Evolutionary conservation across 495 filamentous ascomycete species (phyloP).

Genomic region (Polyplosphaeria fusca): DNA sequence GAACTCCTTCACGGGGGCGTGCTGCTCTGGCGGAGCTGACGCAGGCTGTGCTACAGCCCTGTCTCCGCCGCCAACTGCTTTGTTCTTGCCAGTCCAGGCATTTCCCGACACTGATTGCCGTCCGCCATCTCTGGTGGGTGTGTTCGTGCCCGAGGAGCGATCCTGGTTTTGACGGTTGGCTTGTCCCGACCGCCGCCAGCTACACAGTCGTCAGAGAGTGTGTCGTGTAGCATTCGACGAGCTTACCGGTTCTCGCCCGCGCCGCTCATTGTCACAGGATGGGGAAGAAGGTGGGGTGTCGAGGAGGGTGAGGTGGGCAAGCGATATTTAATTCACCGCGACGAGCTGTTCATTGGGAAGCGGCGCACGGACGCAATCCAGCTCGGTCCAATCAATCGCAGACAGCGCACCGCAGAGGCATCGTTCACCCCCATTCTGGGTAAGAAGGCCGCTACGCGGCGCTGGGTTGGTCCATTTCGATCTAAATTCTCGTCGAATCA

Average conservation of each 20-base stretch:
- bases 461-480: not conserved
- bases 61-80: slow-evolving; percentile 17
- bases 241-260: slow-evolving; percentile 34
- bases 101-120: slow-evolving; percentile 28
- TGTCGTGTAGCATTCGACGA: not conserved
- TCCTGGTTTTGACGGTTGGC: slow-evolving; percentile 18
- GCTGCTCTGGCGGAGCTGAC: slow-evolving; percentile 16
- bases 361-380: no score
- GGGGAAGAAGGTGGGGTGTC: slow-evolving; percentile 4
- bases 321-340: slow-evolving; percentile 1
- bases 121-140: slow-evolving; percentile 25
- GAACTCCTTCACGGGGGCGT: slow-evolving; percentile 31
- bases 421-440: not conserved
- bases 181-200: slow-evolving; percentile 22
- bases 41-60: slow-evolving; percentile 4
- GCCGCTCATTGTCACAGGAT: slow-evolving; percentile 28
- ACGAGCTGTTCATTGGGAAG: no score
- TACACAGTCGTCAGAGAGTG: slow-evolving; percentile 4
- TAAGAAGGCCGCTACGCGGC: not conserved
- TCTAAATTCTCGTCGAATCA: not conserved
- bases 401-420: not conserved
- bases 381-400: not conserved
- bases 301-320: slow-evolving; percentile 8
- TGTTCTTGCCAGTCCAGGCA: slow-evolving; percentile 28
- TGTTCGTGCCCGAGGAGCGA: slow-evolving; percentile 24